phyloP scores from a whole-genome alignment of 345 rosid species.

The Dimocarpus longan region DNA sequence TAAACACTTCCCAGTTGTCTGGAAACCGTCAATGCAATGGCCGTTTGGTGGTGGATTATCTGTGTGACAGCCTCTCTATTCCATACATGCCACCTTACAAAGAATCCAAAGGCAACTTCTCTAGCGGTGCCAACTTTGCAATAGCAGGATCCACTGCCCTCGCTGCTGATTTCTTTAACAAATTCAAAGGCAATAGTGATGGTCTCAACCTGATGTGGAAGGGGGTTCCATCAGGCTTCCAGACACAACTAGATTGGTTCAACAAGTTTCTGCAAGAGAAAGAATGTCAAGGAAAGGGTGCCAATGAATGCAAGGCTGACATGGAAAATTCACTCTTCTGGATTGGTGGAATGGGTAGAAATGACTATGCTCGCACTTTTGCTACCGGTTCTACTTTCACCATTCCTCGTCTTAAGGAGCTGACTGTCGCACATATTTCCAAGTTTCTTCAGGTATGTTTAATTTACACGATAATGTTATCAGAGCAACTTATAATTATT shows the following conservation, averaged over 20 bases:
- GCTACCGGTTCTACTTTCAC: conserved; percentile 7
- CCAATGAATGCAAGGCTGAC: conserved; percentile 13
- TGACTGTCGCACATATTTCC: conserved; percentile 22
- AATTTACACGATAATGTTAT: neutral
- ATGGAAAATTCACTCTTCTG: conserved; percentile 34
- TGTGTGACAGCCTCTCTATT: conserved; percentile 31
- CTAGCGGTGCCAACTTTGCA: conserved; percentile 41
- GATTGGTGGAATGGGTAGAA: conserved; percentile 48
- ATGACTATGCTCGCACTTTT: conserved; percentile 42
- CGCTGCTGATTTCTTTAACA: conserved; percentile 16
- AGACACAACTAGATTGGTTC: conserved; percentile 46
- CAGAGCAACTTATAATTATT: neutral
- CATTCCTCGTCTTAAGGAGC: conserved; percentile 17
- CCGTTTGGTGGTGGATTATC: conserved; percentile 42
- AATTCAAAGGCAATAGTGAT: neutral
- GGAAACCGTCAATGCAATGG: conserved; percentile 32
- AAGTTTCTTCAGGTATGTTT: conserved; percentile 34
- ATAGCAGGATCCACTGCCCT: conserved; percentile 46
- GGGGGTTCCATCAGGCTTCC: conserved; percentile 26
- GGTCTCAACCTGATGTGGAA: conserved; percentile 25
- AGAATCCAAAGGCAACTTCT: conserved; percentile 14
- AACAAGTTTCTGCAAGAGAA: conserved; percentile 1
- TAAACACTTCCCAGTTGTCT: neutral
- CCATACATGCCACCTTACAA: conserved; percentile 36
- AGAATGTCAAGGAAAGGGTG: conserved; percentile 21